Evolutionary conservation across 2,329 filamentous ascomycete species (phyloP).

Genomic region (Claviceps maximensis): DNA sequence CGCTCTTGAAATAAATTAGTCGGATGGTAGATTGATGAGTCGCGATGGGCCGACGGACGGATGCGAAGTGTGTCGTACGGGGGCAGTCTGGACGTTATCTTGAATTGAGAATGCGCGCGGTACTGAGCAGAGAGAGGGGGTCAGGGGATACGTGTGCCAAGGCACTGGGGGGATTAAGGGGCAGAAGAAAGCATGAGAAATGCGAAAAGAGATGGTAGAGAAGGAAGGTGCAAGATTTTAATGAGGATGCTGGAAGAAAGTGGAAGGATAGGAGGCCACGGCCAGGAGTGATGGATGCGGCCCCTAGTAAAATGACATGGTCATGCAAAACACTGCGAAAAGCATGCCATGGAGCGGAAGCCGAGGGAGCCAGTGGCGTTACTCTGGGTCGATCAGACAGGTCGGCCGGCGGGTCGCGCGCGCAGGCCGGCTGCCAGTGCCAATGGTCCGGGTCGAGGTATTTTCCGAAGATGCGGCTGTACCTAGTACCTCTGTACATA

Average conservation of each 20-base stretch:
- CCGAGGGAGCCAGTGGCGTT: slow-evolving; percentile 4
- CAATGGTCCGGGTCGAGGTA: no score
- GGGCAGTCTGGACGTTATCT: not conserved
- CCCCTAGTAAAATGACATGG: slow-evolving; percentile 1
- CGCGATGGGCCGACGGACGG: not conserved
- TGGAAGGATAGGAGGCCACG: no score
- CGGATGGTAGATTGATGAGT: not conserved
- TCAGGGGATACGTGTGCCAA: not conserved
- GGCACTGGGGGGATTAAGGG: not conserved
- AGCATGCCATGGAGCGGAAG: not conserved
- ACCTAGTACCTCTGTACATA: no score
- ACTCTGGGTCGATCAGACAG: slow-evolving; percentile 3
- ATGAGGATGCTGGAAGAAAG: slow-evolving; percentile 3
- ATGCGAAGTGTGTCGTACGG: not conserved
- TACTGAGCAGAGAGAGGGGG: not conserved
- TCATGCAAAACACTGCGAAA: not conserved
- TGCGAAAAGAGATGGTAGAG: not conserved
- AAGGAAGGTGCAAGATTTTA: slow-evolving; percentile 1
- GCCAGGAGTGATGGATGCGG: not conserved
- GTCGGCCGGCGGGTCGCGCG: not conserved
- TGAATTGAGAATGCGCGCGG: not conserved
- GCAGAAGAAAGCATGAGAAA: not conserved
- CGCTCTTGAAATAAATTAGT: not conserved
- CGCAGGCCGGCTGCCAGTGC: no score
- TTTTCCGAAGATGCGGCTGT: no score